Evolutionary conservation across 257 asterid species (phyloP), one percentile per base, ranked within the genome.

Genomic region (Nyctanthes arbortristis): DNA sequence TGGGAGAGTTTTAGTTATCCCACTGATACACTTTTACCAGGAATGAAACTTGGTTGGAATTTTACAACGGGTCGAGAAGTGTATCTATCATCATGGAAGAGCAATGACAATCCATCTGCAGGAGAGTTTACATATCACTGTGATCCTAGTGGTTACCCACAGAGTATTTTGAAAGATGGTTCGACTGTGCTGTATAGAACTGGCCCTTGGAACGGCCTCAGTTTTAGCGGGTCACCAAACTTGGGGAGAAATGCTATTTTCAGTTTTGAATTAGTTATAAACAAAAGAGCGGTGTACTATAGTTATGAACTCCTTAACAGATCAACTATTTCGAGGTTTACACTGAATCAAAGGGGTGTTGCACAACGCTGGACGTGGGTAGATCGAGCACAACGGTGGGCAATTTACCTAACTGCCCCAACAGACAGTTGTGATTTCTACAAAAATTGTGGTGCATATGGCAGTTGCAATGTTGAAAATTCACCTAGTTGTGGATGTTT

Each of bases 191-290:
- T 0, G n/a, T 77, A 31, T 57, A 74, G 84, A 5, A 14, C 71
- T 20, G 93, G 90, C 16, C 81, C 82, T 0, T 87, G 90, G 90
- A 87, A 84, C 29, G 93, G 93, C 0, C 25, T 80, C 4, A 63
- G 81, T 2, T 80, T 69, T 29, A 78, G 89, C 35, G 87, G 87
- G 35, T 8, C 22, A 16, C 74, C 59, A 34, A 27, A 16, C 67
- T 20, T 35, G 74, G 25, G 13, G 7, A 2, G 13, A 14, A 61
- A 66, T 47, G 40, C 69, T 24, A 31, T 4, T 13, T 67, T n/a
- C 56, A 30, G 27, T 6, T 60, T 7, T 2, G 62, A 16, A 34
- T 31, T 73, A 4, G 73, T 35, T 14, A 63, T 60, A 7, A 80
- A 60, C 12, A 27, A 40, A 6, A 49, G 52, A 0, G 82, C 75